A percentile compares a stretch with the other conserved stretches of the same genome.
Conservation (phyloP, 345 rosid genomes). For the Brassica carinata region DNA sequence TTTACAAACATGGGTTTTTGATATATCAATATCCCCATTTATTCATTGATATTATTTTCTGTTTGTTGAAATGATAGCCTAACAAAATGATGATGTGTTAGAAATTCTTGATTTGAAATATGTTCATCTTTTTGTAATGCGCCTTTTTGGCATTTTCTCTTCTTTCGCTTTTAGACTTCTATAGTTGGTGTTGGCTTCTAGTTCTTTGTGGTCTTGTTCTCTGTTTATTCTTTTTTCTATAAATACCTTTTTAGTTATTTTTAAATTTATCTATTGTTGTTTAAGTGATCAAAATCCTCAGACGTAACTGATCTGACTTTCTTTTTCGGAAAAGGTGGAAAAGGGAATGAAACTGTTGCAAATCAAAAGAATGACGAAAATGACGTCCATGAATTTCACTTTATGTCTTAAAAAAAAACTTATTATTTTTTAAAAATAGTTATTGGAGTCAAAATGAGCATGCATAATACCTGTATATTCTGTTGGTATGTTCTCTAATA, state of each 20-base stretch:
- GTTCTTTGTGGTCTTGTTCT: slow-evolving; percentile 24
- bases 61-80: neutral
- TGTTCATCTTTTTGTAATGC: neutral
- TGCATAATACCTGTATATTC: neutral
- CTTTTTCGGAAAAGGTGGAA: slow-evolving; percentile 21
- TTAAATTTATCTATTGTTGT: neutral
- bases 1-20: neutral
- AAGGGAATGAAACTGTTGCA: slow-evolving; percentile 34
- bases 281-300: neutral
- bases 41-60: neutral
- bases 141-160: slow-evolving; percentile 36
- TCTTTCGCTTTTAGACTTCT: slow-evolving; percentile 23
- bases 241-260: neutral
- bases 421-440: neutral
- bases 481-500: no score
- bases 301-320: slow-evolving; percentile 34
- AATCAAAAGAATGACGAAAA: slow-evolving; percentile 35
- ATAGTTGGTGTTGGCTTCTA: slow-evolving; percentile 20
- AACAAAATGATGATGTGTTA: neutral
- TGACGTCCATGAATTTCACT: slow-evolving; percentile 36
- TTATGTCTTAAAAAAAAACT: slow-evolving; percentile 24
- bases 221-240: slow-evolving; percentile 5
- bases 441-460: slow-evolving; percentile 26
- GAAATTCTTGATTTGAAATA: slow-evolving; percentile 12
- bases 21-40: neutral